These are phyloP conservation scores for Primulina tabacum DNA, from an alignment of 257 asterid species.

Conservation along the genomic window DNA sequence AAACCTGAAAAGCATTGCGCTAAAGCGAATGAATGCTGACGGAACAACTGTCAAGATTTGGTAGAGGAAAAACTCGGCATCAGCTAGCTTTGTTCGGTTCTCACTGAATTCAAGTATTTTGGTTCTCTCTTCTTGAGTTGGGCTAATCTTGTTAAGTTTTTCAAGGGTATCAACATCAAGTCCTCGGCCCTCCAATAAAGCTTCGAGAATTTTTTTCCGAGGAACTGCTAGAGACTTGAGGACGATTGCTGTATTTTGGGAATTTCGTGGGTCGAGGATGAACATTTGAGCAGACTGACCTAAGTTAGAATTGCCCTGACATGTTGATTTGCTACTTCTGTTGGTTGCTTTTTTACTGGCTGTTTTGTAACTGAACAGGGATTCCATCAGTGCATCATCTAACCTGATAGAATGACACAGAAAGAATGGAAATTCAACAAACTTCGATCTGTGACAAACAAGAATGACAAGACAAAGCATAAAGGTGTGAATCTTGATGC, in stretches of 20 bases:
- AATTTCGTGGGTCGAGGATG: constrained; percentile 69
- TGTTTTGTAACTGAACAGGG: constrained; percentile 56
- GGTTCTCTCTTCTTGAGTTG: constrained; percentile 60
- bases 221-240: constrained; percentile 63
- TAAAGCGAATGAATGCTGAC: constrained; percentile 59
- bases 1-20: constrained; percentile 65
- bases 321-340: constrained; percentile 28
- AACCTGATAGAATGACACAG: constrained; percentile 39
- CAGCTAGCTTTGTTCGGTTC: constrained; percentile 58
- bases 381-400: constrained; percentile 69
- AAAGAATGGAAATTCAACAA: background rate
- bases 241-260: constrained; percentile 77
- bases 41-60: constrained; percentile 65
- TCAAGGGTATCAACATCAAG: constrained; percentile 65
- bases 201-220: constrained; percentile 54
- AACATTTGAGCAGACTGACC: constrained; percentile 44
- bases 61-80: constrained; percentile 79
- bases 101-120: constrained; percentile 59
- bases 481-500: background rate
- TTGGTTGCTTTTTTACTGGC: constrained; percentile 32
- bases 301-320: constrained; percentile 31
- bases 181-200: constrained; percentile 59
- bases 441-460: background rate
- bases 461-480: background rate
- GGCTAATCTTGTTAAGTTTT: constrained; percentile 64